These are phyloP conservation scores for Veloboletus limbatus DNA, from an alignment of 1,284 basidiomycete genomes.

Conservation along the genomic window DNA sequence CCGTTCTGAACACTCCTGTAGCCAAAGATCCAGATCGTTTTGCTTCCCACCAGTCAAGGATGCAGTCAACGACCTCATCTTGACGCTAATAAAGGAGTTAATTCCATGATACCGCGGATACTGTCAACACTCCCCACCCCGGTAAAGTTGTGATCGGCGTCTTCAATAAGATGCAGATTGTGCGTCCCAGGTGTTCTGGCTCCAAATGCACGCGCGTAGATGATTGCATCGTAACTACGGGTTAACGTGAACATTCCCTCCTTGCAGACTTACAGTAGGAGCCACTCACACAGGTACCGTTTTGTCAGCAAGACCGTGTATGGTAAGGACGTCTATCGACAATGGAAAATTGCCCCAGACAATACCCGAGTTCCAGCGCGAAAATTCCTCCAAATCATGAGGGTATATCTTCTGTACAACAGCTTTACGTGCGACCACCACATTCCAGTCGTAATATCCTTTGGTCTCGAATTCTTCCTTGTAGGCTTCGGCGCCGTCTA, in stretches of 20 bases:
- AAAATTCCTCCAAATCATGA: conserved; percentile 57
- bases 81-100: conserved; percentile 37
- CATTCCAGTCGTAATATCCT: conserved; percentile 58
- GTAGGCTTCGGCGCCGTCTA: conserved; percentile 40
- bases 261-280: neutral
- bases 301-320: conserved; percentile 65
- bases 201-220: conserved; percentile 63
- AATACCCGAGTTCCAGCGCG: conserved; percentile 57
- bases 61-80: conserved; percentile 59
- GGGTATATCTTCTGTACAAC: conserved; percentile 52
- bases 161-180: conserved; percentile 61
- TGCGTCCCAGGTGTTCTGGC: conserved; percentile 61
- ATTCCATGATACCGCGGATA: neutral
- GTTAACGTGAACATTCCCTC: conserved; percentile 3
- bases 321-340: conserved; percentile 56
- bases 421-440: conserved; percentile 58
- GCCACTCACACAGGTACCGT: conserved; percentile 63
- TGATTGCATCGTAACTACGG: conserved; percentile 63
- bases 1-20: conserved; percentile 59
- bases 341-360: conserved; percentile 65
- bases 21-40: conserved; percentile 42
- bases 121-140: conserved; percentile 38
- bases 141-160: conserved; percentile 72
- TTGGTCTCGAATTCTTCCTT: conserved; percentile 47
- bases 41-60: conserved; percentile 60